phyloP scores from a whole-genome alignment of 805 yeast species.

The Naumovozyma castellii region DNA sequence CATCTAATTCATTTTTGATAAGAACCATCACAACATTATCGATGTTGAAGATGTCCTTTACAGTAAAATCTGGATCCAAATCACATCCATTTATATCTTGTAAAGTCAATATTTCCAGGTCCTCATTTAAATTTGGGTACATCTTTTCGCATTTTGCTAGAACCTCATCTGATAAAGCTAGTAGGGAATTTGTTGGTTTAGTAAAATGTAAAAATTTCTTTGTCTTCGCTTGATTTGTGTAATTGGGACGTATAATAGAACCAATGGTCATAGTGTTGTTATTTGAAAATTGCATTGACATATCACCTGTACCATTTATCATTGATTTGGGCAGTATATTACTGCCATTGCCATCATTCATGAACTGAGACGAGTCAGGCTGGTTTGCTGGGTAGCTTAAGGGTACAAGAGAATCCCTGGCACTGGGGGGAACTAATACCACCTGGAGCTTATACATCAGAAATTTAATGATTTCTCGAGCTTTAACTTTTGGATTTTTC shows the following conservation, averaged over 20 bases:
- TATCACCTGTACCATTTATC: slow-evolving; percentile 8
- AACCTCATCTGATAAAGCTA: slow-evolving; percentile 45
- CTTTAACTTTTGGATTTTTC: background rate
- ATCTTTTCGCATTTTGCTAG: slow-evolving; percentile 46
- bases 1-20: slow-evolving; percentile 32
- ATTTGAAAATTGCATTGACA: slow-evolving; percentile 3
- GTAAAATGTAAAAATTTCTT: slow-evolving; percentile 61
- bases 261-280: slow-evolving; percentile 1
- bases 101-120: slow-evolving; percentile 45
- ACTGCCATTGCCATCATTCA: slow-evolving; percentile 7
- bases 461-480: background rate
- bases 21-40: slow-evolving; percentile 40
- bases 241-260: slow-evolving; percentile 8
- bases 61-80: slow-evolving; percentile 66
- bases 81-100: slow-evolving; percentile 67
- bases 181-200: slow-evolving; percentile 36
- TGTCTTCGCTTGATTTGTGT: slow-evolving; percentile 15
- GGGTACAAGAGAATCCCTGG: slow-evolving; percentile 17
- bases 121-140: slow-evolving; percentile 50
- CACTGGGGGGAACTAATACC: slow-evolving; percentile 36
- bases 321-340: slow-evolving; percentile 3
- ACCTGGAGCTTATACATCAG: slow-evolving; percentile 38
- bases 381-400: slow-evolving; percentile 13
- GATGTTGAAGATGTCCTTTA: slow-evolving; percentile 52
- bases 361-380: slow-evolving; percentile 21